Conservation (phyloP, 2,329 filamentous ascomycete species). For the Thelonectria blattea region DNA sequence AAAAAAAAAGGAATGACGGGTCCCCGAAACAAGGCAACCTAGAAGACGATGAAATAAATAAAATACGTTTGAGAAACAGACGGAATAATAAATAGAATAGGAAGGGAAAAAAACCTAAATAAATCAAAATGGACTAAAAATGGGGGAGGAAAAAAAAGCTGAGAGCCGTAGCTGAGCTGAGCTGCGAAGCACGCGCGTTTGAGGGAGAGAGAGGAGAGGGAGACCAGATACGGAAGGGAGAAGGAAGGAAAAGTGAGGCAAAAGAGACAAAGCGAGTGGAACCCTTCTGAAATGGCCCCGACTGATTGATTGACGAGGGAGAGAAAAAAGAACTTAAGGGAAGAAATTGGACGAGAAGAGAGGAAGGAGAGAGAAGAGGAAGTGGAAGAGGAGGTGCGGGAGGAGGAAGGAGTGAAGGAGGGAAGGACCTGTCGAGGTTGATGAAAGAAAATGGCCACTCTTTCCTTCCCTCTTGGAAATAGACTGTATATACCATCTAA, state of each 20-base stretch:
- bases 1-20: background rate
- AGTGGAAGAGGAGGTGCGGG: too few species aligned
- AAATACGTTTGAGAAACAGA: background rate
- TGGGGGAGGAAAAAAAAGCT: background rate
- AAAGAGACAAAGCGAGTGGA: constrained; percentile 26
- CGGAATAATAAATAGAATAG: too few species aligned
- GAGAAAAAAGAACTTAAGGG: background rate
- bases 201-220: background rate
- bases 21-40: background rate
- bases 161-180: background rate
- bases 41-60: background rate
- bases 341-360: background rate
- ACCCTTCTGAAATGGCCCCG: background rate
- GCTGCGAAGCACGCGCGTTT: background rate
- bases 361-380: background rate
- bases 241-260: constrained; percentile 21
- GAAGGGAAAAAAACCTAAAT: too few species aligned
- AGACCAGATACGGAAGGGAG: too few species aligned
- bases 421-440: background rate
- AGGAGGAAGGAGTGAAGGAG: too few species aligned
- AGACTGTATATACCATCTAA: background rate
- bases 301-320: background rate
- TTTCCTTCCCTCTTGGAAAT: background rate
- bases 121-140: background rate
- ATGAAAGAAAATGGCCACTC: background rate